Conservation (phyloP, 768 basidiomycete species). For the Lactifluus volemus region DNA sequence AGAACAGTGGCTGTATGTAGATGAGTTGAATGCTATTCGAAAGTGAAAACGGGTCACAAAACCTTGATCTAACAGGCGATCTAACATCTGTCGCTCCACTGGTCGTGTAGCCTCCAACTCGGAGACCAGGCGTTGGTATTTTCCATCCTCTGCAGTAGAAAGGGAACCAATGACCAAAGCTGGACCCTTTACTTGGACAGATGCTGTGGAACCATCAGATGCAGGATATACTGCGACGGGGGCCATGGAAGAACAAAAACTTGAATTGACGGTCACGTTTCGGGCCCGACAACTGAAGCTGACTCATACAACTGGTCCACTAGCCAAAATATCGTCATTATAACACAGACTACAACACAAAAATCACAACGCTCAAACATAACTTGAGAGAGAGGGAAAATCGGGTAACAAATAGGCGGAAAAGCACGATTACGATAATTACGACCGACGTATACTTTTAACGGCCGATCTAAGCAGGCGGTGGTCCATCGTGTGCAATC, state of each 20-base stretch:
- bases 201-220: constrained; percentile 19
- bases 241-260: constrained; percentile 37
- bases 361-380: neutral
- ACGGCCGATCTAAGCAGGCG: constrained; percentile 11
- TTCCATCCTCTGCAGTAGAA: constrained; percentile 68
- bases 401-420: neutral
- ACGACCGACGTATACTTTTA: neutral
- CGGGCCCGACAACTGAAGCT: constrained; percentile 3
- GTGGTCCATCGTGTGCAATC: constrained; percentile 16
- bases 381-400: neutral
- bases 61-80: constrained; percentile 79
- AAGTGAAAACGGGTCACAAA: constrained; percentile 19
- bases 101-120: constrained; percentile 43
- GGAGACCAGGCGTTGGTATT: constrained; percentile 63
- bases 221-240: constrained; percentile 44
- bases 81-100: constrained; percentile 75
- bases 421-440: neutral
- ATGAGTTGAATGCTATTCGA: neutral
- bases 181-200: constrained; percentile 33
- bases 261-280: neutral
- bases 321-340: neutral
- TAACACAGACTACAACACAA: neutral
- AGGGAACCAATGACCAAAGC: constrained; percentile 73
- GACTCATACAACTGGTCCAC: neutral
- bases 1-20: constrained; percentile 46